Base-by-base conservation (phyloP, 108 stramenopile genomes). In the Nannochloropsis gaditana region DNA sequence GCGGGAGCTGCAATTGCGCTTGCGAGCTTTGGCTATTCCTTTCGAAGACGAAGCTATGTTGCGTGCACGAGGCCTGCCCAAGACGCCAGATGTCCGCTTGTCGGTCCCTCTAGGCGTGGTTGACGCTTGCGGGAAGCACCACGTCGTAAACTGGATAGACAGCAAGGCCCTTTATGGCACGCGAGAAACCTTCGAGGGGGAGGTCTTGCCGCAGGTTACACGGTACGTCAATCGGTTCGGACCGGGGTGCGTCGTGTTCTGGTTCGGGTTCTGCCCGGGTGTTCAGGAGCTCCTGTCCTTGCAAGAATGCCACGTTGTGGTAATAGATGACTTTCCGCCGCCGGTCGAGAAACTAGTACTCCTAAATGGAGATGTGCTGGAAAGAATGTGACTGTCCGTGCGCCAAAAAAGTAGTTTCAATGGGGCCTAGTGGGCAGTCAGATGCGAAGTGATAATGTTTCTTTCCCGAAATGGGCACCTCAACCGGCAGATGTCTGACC, bases 21-120 rank as follows among this genome's bases (percentile, higher is more conserved):
- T 73, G n/a, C 59, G 59, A n/a, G 59, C 59, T 8, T 73, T 73
- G 59, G 59, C 59, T n/a, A 2, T 73, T 15, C 59, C 59, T 2
- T 73, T 73, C n/a, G 59, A 73, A 73, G 59, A 73, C 59, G 59
- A 73, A 73, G 59, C 15, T n/a, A 73, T n/a, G 4, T 8, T 83
- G 44, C 44, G 83, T 43, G 83, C 10, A 21, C 83, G 83, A n/a
- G 83, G 83, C 6, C 44, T 83, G 44, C 10, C 83, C 44, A 45
- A 45, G 83, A 83, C 83, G 44, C 83, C 83, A n/a, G 83, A 83
- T 21, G 83, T 83, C 15, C 83, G 21, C n/a, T 21, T 83, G n/a
- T 5, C 17, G 44, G 44, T 83, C 11, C 83, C 83, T 21, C 83
- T 83, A 2, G 83, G 83, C 83, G 9, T 83, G 10, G 44, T 45